Evolutionary conservation across 352 stramenopile species (phyloP).

Genomic region (Blastocystis sp.): DNA sequence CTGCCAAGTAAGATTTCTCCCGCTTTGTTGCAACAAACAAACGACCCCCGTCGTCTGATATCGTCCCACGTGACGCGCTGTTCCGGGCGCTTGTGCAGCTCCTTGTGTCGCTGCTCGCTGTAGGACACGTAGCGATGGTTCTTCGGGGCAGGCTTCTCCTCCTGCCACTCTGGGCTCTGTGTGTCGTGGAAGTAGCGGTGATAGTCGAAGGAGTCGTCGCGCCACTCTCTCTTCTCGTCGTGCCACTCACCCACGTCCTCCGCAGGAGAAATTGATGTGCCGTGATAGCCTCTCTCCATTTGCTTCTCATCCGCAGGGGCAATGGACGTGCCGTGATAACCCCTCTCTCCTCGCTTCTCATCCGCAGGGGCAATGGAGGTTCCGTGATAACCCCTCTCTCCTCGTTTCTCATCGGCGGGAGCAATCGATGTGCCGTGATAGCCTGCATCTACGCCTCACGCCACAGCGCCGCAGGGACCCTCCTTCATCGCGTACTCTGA

Average conservation of each 20-base stretch:
- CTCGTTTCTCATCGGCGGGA: not conserved
- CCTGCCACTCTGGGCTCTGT: not conserved
- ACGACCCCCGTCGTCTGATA: not conserved
- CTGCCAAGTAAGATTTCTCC: not conserved
- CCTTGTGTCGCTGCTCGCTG: not conserved
- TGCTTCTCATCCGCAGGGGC: not conserved
- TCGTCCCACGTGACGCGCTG: constrained; percentile 49
- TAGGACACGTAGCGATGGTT: not conserved
- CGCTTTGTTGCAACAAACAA: constrained; percentile 25
- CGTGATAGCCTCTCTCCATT: constrained; percentile 13
- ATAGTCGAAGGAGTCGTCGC: not conserved
- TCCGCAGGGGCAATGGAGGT: constrained; percentile 6
- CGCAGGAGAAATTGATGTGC: not conserved
- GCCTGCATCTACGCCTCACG: not conserved
- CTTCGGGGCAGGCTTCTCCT: not conserved
- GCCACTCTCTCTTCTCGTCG: not conserved
- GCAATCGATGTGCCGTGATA: constrained; percentile 23
- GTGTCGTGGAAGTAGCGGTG: not conserved
- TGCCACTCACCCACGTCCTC: not conserved
- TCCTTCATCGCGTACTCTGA: not conserved
- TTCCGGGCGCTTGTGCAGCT: constrained; percentile 20
- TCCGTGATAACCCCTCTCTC: constrained; percentile 10
- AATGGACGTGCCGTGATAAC: constrained; percentile 26
- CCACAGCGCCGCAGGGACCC: not conserved
- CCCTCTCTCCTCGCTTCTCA: not conserved